These are phyloP conservation scores for Cryphonectria nitschkei DNA, from an alignment of 2,329 filamentous ascomycete genomes.

Conservation along the genomic window DNA sequence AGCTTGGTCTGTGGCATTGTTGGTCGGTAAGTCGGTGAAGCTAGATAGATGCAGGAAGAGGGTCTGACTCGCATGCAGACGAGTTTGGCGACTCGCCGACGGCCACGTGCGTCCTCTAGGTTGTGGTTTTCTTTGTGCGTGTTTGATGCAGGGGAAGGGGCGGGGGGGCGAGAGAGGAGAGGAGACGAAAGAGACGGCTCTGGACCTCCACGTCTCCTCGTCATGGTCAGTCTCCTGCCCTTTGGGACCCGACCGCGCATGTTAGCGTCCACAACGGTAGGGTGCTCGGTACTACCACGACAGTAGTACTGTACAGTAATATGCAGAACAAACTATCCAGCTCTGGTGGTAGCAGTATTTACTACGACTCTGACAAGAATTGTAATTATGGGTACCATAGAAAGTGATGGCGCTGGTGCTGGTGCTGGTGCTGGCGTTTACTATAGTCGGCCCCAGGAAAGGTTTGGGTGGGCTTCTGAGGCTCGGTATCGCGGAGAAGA, in stretches of 20 bases:
- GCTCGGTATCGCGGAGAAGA: not conserved
- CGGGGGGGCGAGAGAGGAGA: not conserved
- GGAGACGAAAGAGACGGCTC: not conserved
- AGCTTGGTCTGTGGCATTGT: not conserved
- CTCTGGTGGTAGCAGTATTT: no score
- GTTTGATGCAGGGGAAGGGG: not conserved
- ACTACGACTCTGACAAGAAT: not conserved
- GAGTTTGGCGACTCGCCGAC: not conserved
- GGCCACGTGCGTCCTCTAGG: not conserved
- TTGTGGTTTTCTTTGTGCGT: not conserved
- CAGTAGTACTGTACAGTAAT: no score
- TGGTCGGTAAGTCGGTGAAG: not conserved
- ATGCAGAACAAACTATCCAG: no score
- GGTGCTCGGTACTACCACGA: not conserved
- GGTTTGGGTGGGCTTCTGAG: no score
- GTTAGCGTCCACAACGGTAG: not conserved
- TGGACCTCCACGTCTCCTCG: not conserved
- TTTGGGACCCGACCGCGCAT: not conserved
- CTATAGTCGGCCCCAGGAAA: not conserved
- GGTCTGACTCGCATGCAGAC: constrained; percentile 2
- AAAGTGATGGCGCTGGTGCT: not conserved
- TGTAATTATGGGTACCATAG: not conserved
- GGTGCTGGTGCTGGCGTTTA: not conserved
- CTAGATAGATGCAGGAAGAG: not conserved
- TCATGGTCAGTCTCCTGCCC: not conserved